Percentiles rank a stretch among this genome's conserved stretches.
These are phyloP conservation scores for Scedosporium dehoogii DNA, from an alignment of 2,329 filamentous ascomycete genomes.

Conservation along the genomic window DNA sequence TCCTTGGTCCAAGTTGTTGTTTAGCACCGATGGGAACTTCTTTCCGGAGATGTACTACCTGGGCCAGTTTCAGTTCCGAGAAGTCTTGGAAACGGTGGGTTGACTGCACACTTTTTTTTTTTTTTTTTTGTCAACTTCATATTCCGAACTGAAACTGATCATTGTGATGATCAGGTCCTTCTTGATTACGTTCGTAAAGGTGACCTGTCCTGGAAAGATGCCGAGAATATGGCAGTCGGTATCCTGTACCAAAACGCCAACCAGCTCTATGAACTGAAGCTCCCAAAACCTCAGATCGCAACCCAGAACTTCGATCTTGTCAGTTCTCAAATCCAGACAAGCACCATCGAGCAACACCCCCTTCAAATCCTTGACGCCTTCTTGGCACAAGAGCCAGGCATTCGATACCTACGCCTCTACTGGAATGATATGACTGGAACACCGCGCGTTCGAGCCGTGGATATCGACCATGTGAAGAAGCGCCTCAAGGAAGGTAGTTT, in stretches of 20 bases:
- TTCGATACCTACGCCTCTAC: slow-evolving; percentile 48
- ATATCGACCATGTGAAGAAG: slow-evolving; percentile 44
- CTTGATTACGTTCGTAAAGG: slow-evolving; percentile 55
- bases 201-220: slow-evolving; percentile 51
- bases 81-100: slow-evolving; percentile 54
- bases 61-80: slow-evolving; percentile 61
- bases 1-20: slow-evolving; percentile 65
- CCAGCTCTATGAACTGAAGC: slow-evolving; percentile 55
- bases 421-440: slow-evolving; percentile 73
- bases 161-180: slow-evolving; percentile 40
- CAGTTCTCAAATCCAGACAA: background rate
- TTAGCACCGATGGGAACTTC: slow-evolving; percentile 72
- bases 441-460: slow-evolving; percentile 56
- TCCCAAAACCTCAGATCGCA: slow-evolving; percentile 16
- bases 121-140: slow-evolving; percentile 12
- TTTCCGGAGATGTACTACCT: slow-evolving; percentile 71
- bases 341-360: background rate
- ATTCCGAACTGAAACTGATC: slow-evolving; percentile 8
- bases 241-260: slow-evolving; percentile 73
- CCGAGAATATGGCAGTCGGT: slow-evolving; percentile 52
- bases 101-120: slow-evolving; percentile 12
- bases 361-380: slow-evolving; percentile 18
- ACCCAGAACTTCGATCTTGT: slow-evolving; percentile 13
- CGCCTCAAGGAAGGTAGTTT: slow-evolving; percentile 33
- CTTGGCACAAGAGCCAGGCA: background rate